Evolutionary conservation across 164 flowering plant species (phyloP).

Genomic region (Nymphaea thermarum): DNA sequence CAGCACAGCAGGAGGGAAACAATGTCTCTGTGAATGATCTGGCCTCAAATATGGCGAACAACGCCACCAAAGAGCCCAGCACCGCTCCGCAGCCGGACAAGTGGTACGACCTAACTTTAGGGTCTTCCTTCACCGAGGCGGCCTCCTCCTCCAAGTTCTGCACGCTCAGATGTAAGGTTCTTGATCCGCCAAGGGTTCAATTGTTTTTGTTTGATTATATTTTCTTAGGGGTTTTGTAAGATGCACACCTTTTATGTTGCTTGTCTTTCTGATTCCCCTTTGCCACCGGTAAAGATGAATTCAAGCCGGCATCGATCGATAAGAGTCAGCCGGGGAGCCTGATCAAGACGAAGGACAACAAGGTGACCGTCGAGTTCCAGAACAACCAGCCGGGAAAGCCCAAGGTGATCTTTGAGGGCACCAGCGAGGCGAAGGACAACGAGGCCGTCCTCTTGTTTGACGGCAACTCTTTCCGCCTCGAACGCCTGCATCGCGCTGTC

Average conservation of each 20-base stretch:
- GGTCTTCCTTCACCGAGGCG: conserved; percentile 61
- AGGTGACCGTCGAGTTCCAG: conserved; percentile 69
- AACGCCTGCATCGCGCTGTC: conserved; percentile 79
- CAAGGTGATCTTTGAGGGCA: conserved; percentile 66
- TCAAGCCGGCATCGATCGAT: conserved; percentile 86
- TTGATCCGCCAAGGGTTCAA: not conserved
- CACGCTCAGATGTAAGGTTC: conserved; percentile 62
- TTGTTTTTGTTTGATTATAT: not conserved
- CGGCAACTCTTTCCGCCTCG: conserved; percentile 63
- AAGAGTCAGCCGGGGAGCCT: conserved; percentile 63
- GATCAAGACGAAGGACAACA: conserved; percentile 69
- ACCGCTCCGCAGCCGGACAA: conserved; percentile 61
- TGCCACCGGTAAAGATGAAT: conserved; percentile 33
- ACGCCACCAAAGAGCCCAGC: conserved; percentile 35
- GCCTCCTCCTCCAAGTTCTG: conserved; percentile 63
- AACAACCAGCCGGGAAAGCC: conserved; percentile 81
- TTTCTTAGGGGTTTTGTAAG: not conserved
- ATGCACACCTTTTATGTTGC: not conserved
- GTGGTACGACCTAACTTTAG: conserved; percentile 75
- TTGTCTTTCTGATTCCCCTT: not conserved
- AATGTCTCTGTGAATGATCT: not conserved
- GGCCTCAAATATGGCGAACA: conserved; percentile 30
- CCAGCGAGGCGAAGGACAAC: conserved; percentile 77
- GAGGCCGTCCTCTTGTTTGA: conserved; percentile 89
- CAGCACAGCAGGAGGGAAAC: not conserved